These are phyloP conservation scores for Schizosaccharomyces versatilis DNA, from an alignment of 1,139 yeast genomes.

Conservation along the genomic window DNA sequence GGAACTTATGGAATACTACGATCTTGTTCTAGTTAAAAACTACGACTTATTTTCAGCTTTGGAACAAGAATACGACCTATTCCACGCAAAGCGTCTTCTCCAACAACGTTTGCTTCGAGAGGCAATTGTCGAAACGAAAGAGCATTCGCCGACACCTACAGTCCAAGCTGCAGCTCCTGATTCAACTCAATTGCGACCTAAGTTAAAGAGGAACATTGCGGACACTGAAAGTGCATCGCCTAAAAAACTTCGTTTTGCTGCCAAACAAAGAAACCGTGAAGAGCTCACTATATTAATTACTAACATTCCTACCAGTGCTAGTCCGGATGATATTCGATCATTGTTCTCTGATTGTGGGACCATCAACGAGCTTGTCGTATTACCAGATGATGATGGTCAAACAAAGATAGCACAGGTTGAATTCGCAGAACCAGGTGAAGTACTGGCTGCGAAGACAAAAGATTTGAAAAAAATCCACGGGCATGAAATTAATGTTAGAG, in stretches of 20 bases:
- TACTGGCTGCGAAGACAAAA: conserved; percentile 40
- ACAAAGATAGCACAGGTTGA: conserved; percentile 6
- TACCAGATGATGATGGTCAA: neutral
- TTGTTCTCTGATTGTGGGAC: conserved; percentile 27
- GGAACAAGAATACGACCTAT: no score
- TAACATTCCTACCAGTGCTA: conserved; percentile 20
- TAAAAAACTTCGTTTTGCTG: neutral
- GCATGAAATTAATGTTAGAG: conserved; percentile 26
- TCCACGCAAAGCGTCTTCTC: no score
- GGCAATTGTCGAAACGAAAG: no score
- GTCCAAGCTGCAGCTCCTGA: no score
- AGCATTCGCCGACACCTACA: no score
- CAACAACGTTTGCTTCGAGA: no score
- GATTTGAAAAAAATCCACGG: conserved; percentile 29
- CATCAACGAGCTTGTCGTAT: neutral
- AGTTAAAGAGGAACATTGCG: neutral
- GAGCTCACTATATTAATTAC: conserved; percentile 29
- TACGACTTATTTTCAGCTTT: no score
- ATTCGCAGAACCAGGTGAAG: conserved; percentile 17
- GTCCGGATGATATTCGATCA: conserved; percentile 21
- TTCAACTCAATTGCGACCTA: no score
- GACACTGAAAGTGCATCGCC: neutral
- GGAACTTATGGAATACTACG: no score
- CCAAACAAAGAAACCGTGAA: conserved; percentile 31
- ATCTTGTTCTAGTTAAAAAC: no score